A percentile compares a stretch with the other conserved stretches of the same genome.
Conservation (phyloP, 2,329 filamentous ascomycete genomes). For the Apiospora kogelbergensis region DNA sequence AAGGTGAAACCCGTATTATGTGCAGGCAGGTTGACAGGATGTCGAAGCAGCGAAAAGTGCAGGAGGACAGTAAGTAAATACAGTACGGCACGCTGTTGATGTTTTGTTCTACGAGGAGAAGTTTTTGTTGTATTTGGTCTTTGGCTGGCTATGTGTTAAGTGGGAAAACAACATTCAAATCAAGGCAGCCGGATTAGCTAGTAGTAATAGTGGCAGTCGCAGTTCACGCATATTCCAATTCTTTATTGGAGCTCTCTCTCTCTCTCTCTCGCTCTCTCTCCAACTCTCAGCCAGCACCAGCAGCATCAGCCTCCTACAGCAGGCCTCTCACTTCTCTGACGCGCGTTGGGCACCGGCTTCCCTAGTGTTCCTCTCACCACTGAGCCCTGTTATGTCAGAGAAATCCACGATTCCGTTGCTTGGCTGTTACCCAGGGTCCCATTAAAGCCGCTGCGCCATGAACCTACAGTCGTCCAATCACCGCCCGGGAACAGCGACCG, state of each 20-base stretch:
- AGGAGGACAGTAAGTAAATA: not conserved
- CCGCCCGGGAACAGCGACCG: not conserved
- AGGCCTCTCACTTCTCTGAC: not conserved
- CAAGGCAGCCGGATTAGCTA: not conserved
- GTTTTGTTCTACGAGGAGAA: not conserved
- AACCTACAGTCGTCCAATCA: not conserved
- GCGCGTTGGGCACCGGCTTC: slow-evolving; percentile 6
- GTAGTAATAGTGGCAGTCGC: not conserved
- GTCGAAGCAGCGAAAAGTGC: not conserved
- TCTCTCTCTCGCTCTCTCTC: not conserved
- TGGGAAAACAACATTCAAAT: slow-evolving; percentile 4
- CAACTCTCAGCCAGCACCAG: not conserved
- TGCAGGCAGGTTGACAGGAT: not conserved
- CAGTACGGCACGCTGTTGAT: not conserved
- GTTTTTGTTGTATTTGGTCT: not conserved
- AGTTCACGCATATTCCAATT: not conserved
- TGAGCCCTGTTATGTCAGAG: not conserved
- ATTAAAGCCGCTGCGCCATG: not conserved
- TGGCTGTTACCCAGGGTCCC: slow-evolving; percentile 2
- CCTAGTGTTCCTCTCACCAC: not conserved
- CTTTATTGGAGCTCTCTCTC: not conserved
- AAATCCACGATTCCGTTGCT: not conserved
- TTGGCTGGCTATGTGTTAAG: not conserved
- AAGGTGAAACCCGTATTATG: not conserved
- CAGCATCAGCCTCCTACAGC: not conserved